Base-by-base conservation (phyloP, 2,329 filamentous ascomycete genomes). In the Penicillium sp. region DNA sequence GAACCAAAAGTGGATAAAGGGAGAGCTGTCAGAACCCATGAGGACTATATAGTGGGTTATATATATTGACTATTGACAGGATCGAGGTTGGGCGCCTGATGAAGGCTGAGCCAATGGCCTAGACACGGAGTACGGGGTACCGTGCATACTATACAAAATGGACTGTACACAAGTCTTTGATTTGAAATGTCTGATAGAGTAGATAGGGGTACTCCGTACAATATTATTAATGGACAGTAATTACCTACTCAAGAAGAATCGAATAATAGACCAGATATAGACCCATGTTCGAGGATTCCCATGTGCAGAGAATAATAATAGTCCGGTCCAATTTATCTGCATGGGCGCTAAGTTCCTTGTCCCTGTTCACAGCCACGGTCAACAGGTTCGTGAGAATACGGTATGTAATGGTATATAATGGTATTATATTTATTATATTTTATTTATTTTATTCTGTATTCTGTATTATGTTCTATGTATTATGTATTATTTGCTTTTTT, bases 291-390 rank as follows among this genome's bases (percentile, higher is more conserved):
- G 31, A 41, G 29, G 6, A 29, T 39, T 44, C 15, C 40, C 46
- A 50, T 44, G 46, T 48, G 27, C 31, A 36, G 19, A 21, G 25
- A 38, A 25, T 53, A 41, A 43, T 47, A 56, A 53, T 56, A 52
- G 25, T 33, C 40, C 46, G 46, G 25, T 23, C 41, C 51, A 29
- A 46, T 38, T n/a, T 38, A 38, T 39, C 51, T 53, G 51, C 43
- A 53, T 50, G 40, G 40, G 45, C 58, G 58, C 60, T 60, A 60
- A 60, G 34, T 39, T 40, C 51, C 58, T 39, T 50, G 57, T 54
- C 59, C 51, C 36, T 47, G 51, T 29, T 46, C 59, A 61, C 50
- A 51, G 59, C 59, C 57, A 49, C 39, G 36, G 27, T 51, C 19
- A 31, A 31, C 25, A 48, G 54, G 50, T 38, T 53, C 38, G 50